Evolutionary conservation across 1,284 basidiomycete genomes (phyloP).

Genomic region (Trichosporon sp.): DNA sequence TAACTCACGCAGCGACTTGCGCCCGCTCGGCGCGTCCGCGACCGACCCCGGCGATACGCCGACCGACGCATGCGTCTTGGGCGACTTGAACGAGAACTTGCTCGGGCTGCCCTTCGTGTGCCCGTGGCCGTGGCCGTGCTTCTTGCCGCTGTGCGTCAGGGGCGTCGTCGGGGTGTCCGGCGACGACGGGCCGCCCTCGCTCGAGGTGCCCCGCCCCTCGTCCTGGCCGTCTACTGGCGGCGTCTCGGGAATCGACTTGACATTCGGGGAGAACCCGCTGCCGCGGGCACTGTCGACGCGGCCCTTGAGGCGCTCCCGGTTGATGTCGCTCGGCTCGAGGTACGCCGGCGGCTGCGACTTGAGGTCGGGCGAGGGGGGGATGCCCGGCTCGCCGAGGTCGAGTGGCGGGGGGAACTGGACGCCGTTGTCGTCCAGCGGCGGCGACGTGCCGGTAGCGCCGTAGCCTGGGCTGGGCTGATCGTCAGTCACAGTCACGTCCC

Average conservation of each 20-base stretch:
- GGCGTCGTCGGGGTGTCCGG: not conserved
- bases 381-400: slow-evolving; percentile 35
- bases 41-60: slow-evolving; percentile 9
- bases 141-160: not conserved
- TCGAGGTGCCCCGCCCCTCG: not conserved
- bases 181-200: not conserved
- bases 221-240: not conserved
- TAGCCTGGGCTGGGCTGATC: slow-evolving; percentile 15
- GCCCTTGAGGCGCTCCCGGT: not conserved
- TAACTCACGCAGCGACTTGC: slow-evolving; percentile 16
- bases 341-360: not conserved
- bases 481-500: slow-evolving; percentile 8
- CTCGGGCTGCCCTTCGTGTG: not conserved
- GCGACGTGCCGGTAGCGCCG: slow-evolving; percentile 32
- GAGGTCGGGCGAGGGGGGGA: not conserved
- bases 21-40: slow-evolving; percentile 13
- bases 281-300: not conserved
- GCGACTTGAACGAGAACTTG: not conserved
- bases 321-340: not conserved
- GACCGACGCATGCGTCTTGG: slow-evolving; percentile 6
- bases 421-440: not conserved
- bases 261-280: slow-evolving; percentile 14
- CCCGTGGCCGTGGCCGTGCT: not conserved
- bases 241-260: slow-evolving; percentile 5
- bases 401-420: slow-evolving; percentile 34